Evolutionary conservation across 129 eudicot species (phyloP), one percentile per base, ranked within the genome.

Genomic region (Smallanthus sonchifolius): DNA sequence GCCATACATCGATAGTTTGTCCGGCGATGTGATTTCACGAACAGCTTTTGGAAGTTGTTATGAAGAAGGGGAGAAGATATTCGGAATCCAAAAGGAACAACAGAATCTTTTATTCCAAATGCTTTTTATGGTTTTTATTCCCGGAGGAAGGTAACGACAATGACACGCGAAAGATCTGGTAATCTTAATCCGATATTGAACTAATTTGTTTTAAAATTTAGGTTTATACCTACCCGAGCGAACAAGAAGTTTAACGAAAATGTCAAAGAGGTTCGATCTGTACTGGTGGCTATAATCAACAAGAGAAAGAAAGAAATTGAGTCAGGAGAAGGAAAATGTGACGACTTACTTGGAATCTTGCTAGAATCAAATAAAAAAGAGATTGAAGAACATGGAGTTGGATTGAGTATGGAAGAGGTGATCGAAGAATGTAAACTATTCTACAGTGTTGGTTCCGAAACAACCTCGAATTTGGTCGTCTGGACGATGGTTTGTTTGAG

Each of bases 401-500:
- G 80, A 42, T 44, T 83, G 75, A 70, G 70, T 19, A 79, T 65
- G 75, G 79, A 76, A 2, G 84, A 86, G 0, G 83, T 83, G 75
- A 86, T 86, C 47, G 90, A 79, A 40, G 87, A 86, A 74, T 82
- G 87, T 60, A 86, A 86, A 16, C 40, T 83, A 44, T 83, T 86
- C 38, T 83, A 86, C 72, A 11, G 73, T 0, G 87, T 85, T 32
- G 85, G 83, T 11, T 79, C 78, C 9, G 87, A 83, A n/a, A 83
- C 74, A 13, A 83, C 85, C 8, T 78, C 88, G 13, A 42, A 52
- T 45, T 67, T 88, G 62, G 74, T 88, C 2, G 81, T 79, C 0
- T 83, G 91, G 95, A 85, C 90, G 10, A 84, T 85, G 87, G 78
- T 88, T 30, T 75, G 87, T 73, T 61, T 88, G 36, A 66, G 88